Percentiles rank a stretch among this genome's conserved stretches.
Conservation (phyloP, 768 basidiomycete genomes). For the Clathrus columnatus region DNA sequence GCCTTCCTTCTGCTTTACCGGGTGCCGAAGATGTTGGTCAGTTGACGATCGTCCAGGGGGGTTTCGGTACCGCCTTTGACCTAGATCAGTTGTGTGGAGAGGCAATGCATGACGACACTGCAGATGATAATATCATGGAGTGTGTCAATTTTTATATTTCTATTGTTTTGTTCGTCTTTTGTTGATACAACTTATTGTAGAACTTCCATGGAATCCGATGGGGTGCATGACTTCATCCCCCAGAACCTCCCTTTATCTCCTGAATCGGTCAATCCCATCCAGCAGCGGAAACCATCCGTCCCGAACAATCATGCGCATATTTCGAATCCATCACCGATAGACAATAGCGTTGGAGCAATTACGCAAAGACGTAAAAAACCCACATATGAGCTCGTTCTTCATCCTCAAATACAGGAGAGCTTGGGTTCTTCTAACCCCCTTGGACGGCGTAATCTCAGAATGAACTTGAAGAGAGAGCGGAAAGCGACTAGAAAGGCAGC, state of each 20-base stretch:
- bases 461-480: conserved; percentile 52
- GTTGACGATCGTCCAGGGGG: conserved; percentile 57
- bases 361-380: conserved; percentile 40
- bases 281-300: too few relatives aligned
- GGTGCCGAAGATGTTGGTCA: conserved; percentile 77
- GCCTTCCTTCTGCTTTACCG: conserved; percentile 54
- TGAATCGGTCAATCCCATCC: too few relatives aligned
- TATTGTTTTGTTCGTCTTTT: not conserved
- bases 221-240: conserved; percentile 18
- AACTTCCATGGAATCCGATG: conserved; percentile 24
- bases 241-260: conserved; percentile 26
- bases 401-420: conserved; percentile 33
- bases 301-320: too few relatives aligned
- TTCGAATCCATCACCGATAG: too few relatives aligned
- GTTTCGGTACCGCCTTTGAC: conserved; percentile 72
- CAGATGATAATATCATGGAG: conserved; percentile 28
- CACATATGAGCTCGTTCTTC: conserved; percentile 42
- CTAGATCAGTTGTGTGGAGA: conserved; percentile 68
- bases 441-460: conserved; percentile 50
- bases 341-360: conserved; percentile 39
- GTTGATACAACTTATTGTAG: conserved; percentile 6
- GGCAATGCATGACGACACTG: conserved; percentile 33
- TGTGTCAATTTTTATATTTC: conserved; percentile 29
- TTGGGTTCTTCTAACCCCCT: conserved; percentile 54
- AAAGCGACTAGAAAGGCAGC: conserved; percentile 35